Evolutionary conservation across 2,329 filamentous ascomycete genomes (phyloP).

Genomic region (Plectosphaerella cucumerina): DNA sequence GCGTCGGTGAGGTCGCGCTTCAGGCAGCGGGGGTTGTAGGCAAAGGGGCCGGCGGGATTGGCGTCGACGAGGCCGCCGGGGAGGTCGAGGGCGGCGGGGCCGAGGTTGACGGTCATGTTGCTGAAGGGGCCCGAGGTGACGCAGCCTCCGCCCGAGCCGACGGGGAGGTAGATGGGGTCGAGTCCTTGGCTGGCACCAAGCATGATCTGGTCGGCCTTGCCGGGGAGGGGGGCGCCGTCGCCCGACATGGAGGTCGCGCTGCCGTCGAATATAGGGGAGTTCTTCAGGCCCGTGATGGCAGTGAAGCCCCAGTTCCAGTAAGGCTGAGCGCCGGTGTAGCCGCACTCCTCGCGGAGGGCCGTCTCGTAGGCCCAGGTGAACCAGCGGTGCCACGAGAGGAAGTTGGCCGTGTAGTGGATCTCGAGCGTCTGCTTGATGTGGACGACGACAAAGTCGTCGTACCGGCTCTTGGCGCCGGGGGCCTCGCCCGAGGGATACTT

Average conservation of each 20-base stretch:
- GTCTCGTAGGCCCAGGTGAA: slow-evolving; percentile 22
- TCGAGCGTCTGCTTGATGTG: slow-evolving; percentile 42
- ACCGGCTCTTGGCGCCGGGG: slow-evolving; percentile 38
- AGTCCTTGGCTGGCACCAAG: slow-evolving; percentile 19
- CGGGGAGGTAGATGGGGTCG: slow-evolving; percentile 27
- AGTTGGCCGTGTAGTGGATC: slow-evolving; percentile 36
- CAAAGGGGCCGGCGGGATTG: slow-evolving; percentile 19
- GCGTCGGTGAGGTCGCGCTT: slow-evolving; percentile 27
- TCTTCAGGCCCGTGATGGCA: slow-evolving; percentile 25
- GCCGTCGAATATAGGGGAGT: slow-evolving; percentile 46
- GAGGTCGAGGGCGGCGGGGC: slow-evolving; percentile 26
- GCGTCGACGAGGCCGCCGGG: slow-evolving; percentile 17
- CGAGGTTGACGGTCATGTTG: slow-evolving; percentile 34
- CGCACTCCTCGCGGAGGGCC: slow-evolving; percentile 22
- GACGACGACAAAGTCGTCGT: slow-evolving; percentile 45
- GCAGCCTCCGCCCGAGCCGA: slow-evolving; percentile 52
- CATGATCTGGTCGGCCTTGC: slow-evolving; percentile 13
- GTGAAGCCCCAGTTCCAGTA: slow-evolving; percentile 38
- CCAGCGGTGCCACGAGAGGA: slow-evolving; percentile 25
- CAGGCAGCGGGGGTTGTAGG: slow-evolving; percentile 39
- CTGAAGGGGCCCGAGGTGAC: slow-evolving; percentile 46
- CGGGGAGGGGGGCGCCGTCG: slow-evolving; percentile 30
- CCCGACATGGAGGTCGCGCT: slow-evolving; percentile 38
- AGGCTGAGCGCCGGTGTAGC: slow-evolving; percentile 34
- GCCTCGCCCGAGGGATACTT: slow-evolving; percentile 25